Evolutionary conservation across 73 alveolate species (phyloP), one percentile per base, ranked within the genome.

Genomic region (Paramecium pentaurelia): DNA sequence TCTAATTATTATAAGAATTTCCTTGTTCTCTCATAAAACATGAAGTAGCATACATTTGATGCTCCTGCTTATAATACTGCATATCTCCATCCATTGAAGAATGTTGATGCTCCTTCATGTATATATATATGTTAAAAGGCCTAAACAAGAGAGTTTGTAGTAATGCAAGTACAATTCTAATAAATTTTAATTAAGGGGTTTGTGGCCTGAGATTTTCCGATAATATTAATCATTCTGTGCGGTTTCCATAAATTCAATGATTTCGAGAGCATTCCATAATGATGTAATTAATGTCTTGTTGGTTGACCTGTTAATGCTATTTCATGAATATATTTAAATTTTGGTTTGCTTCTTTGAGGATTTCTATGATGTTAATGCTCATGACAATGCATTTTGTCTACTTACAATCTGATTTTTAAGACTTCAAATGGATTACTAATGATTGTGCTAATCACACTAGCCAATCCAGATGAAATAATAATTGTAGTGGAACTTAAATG

Each of bases 351-450:
- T 70, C 92, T 8, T 0, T n/a, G 70, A 8, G 70, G 14, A 54
- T 54, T 89, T 38, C 59, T 49, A 14, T 40, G 92, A 37, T 60
- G 42, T 49, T 73, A 16, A 34, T 59, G 94, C 37, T 42, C 60
- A 51, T 83, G 47, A 18, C 77, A 83, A 36, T 71, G 51, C 85
- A 89, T 71, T 27, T 83, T 44, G 18, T 68, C 77, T 45, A 85
- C 83, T 71, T 80, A 20, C 34, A 80, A 73, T 34, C 94, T 37
- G 1, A 89, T 83, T 89, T 89, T 89, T 28, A 89, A 73, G 7
- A 89, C 94, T 47, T 89, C 94, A 47, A 89, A 83, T 28, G 94
- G 94, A 73, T 89, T 89, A 37, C 86, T 64, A 18, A 89, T 40
- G 16, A 89, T 37, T 42, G 94, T 83, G 38, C 88, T 58, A 11